Conservation (phyloP, 768 basidiomycete species). For the Boletus rufocinnamomeus region DNA sequence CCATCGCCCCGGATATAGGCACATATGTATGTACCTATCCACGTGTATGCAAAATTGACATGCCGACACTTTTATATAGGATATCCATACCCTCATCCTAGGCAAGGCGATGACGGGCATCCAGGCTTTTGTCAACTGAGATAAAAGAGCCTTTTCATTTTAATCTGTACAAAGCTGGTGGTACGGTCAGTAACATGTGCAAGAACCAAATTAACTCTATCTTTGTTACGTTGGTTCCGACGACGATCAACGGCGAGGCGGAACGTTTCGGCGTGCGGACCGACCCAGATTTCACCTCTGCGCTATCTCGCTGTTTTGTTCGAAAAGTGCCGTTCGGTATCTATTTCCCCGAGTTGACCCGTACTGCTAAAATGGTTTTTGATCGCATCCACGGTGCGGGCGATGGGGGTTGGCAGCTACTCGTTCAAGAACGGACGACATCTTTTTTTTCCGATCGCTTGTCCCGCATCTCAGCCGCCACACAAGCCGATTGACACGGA, state of each 20-base stretch:
- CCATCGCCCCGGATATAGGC: slow-evolving; percentile 37
- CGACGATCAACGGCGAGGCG: not conserved
- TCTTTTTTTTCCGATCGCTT: not conserved
- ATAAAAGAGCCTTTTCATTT: not conserved
- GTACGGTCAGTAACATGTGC: not conserved
- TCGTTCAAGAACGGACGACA: not conserved
- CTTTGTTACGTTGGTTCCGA: not conserved
- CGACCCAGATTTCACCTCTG: not conserved
- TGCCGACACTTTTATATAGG: slow-evolving; percentile 44
- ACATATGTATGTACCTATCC: slow-evolving; percentile 51
- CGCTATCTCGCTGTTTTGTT: not conserved
- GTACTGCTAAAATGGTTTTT: too few species aligned
- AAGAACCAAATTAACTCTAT: not conserved
- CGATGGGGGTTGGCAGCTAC: not conserved
- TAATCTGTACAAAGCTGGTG: not conserved
- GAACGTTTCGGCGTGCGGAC: not conserved
- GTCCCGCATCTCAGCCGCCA: not conserved
- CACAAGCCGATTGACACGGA: not conserved
- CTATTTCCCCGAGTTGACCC: not conserved
- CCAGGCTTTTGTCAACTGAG: slow-evolving; percentile 74
- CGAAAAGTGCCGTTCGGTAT: not conserved
- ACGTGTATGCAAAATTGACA: not conserved
- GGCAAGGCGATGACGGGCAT: slow-evolving; percentile 92
- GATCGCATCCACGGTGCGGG: not conserved
- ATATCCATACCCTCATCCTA: slow-evolving; percentile 89